Conservation (phyloP, 1,284 basidiomycete species). For the Microbotryum lychnidis-dioicae region DNA sequence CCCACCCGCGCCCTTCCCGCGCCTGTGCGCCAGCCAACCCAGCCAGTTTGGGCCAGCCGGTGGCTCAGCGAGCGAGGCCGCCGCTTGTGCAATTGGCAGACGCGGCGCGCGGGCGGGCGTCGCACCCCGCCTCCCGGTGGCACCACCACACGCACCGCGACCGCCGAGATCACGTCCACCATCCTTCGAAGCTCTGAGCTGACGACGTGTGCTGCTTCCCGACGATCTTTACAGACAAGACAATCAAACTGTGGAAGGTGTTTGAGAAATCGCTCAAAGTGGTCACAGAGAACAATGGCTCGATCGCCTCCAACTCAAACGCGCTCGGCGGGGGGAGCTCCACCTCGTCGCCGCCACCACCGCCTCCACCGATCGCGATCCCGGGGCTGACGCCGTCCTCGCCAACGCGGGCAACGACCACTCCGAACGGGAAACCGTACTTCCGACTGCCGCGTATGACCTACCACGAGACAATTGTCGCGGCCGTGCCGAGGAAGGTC, state of each 20-base stretch:
- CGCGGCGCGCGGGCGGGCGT: no score
- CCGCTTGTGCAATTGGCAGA: no score
- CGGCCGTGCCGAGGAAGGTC: constrained; percentile 95
- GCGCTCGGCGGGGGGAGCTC: constrained; percentile 15
- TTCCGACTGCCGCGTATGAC: constrained; percentile 81
- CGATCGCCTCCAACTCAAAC: constrained; percentile 22
- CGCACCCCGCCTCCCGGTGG: no score
- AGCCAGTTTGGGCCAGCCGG: no score
- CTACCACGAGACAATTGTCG: constrained; percentile 94
- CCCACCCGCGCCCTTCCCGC: no score
- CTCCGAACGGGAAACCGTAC: constrained; percentile 39
- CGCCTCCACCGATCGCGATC: constrained; percentile 3
- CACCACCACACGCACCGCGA: no score
- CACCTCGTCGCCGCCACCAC: constrained; percentile 18
- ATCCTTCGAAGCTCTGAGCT: neutral
- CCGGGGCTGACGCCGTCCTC: constrained; percentile 21
- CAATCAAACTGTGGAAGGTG: constrained; percentile 99
- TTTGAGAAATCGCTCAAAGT: constrained; percentile 96
- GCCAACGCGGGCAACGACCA: constrained; percentile 14
- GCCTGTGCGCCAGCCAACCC: no score
- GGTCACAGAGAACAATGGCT: constrained; percentile 83
- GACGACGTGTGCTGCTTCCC: neutral
- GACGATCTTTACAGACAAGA: constrained; percentile 71
- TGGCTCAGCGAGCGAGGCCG: no score
- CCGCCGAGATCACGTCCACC: neutral